phyloP scores from a whole-genome alignment of 495 filamentous ascomycete species.

The Neurospora sp. region DNA sequence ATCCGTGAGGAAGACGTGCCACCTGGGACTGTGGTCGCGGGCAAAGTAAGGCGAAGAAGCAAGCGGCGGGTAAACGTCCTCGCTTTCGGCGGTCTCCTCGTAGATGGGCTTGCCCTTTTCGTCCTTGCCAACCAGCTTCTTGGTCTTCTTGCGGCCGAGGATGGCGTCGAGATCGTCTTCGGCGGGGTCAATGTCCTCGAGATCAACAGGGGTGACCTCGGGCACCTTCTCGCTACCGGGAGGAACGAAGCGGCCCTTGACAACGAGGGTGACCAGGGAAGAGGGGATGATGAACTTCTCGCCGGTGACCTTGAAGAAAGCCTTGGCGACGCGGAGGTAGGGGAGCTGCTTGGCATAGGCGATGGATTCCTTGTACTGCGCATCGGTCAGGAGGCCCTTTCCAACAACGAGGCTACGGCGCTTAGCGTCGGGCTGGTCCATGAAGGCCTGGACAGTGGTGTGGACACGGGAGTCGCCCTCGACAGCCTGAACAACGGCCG shows the following conservation, averaged over 20 bases:
- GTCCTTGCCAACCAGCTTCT: constrained; percentile 47
- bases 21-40: constrained; percentile 77
- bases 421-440: constrained; percentile 65
- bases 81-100: constrained; percentile 31
- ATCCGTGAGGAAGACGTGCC: constrained; percentile 90
- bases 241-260: constrained; percentile 90
- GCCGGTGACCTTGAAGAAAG: constrained; percentile 96
- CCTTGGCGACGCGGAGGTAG: constrained; percentile 73
- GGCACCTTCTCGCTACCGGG: constrained; percentile 70
- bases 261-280: constrained; percentile 83
- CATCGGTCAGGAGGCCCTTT: constrained; percentile 58
- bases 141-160: constrained; percentile 67
- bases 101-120: constrained; percentile 43
- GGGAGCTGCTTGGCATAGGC: constrained; percentile 73
- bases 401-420: constrained; percentile 60
- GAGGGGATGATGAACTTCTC: constrained; percentile 89
- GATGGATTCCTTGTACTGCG: constrained; percentile 67
- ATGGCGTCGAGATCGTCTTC: constrained; percentile 88
- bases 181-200: constrained; percentile 85
- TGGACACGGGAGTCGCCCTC: constrained; percentile 71
- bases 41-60: constrained; percentile 83
- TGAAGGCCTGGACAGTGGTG: constrained; percentile 74
- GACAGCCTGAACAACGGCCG: constrained; percentile 59
- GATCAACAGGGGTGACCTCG: constrained; percentile 60
- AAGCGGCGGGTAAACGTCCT: constrained; percentile 67